Evolutionary conservation across 164 flowering plant genomes (phyloP).

Genomic region (Hamamelis virginiana): DNA sequence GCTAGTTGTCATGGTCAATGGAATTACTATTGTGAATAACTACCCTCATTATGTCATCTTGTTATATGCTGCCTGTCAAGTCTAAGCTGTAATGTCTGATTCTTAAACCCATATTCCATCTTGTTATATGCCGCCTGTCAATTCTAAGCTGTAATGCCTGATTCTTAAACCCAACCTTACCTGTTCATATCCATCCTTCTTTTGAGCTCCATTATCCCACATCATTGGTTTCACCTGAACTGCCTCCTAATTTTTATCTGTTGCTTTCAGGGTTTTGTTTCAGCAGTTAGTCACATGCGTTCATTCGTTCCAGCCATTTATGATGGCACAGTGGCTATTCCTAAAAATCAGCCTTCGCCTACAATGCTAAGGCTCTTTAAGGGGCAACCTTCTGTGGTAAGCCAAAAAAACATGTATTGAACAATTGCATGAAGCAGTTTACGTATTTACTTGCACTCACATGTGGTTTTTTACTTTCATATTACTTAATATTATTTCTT

Average conservation of each 20-base stretch:
- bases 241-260: neutral
- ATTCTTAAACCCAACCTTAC: neutral
- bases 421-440: constrained; percentile 5
- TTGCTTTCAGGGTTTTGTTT: constrained; percentile 80
- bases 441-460: neutral
- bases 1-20: too few relatives aligned
- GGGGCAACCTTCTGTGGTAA: constrained; percentile 89
- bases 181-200: neutral
- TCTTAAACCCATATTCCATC: too few relatives aligned
- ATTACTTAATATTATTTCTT: neutral
- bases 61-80: neutral
- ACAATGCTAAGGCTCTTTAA: constrained; percentile 83
- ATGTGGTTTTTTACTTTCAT: neutral
- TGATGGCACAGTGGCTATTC: constrained; percentile 84
- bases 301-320: constrained; percentile 94
- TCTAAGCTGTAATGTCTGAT: too few relatives aligned
- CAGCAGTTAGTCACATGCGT: constrained; percentile 84
- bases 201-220: neutral
- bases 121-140: neutral
- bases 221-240: neutral
- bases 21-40: too few relatives aligned
- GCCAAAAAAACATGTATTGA: constrained; percentile 8
- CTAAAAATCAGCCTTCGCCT: constrained; percentile 69
- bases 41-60: too few relatives aligned
- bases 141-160: neutral